Evolutionary conservation across 2,329 filamentous ascomycete species (phyloP), one percentile per base, ranked within the genome.

Genomic region (Lasiodiplodia gonubiensis): DNA sequence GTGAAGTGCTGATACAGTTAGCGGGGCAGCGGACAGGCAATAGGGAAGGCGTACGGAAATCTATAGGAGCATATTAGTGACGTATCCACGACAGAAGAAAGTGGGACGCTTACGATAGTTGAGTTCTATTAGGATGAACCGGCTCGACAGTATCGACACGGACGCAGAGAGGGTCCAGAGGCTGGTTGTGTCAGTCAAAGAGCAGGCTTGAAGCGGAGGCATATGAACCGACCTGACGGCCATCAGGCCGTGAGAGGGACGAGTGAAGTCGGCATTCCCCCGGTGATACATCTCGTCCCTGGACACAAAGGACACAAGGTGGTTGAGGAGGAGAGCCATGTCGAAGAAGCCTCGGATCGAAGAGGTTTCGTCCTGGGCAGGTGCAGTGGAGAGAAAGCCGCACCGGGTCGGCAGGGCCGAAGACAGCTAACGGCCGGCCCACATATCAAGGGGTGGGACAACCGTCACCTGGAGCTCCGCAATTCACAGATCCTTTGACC

Each of bases 1-100:
- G 25, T 27, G 74, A 71, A 57, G 70, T 73, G 65, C 75, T 67
- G 21, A 6, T 12, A n/a, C 2, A 2, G 54, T 61, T 23, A 67
- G 54, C 30, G 21, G 3, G 33, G n/a, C 16, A n/a, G 33, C 1
- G n/a, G 27, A 21, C 52, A 30, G 18, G 16, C 37, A n/a, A 10
- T 12, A 8, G 42, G 18, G 27, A 11, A 2, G 11, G 11, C 64
- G 33, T 59, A 67, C 64, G 64, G 14, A 60, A 67, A 53, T 67
- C 64, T 67, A 27, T 21, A 48, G n/a, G 33, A n/a, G 21, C 18
- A 33, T 7, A 30, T 63, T 53, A 42, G 48, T n/a, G 21, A 53
- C 8, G 25, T 37, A 7, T n/a, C 4, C 18, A 6, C 16, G 7
- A 25, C 10, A 30, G 33, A 7, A 4, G 21, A 12, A 11, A 23